These are phyloP conservation scores for Carex parvula DNA, from an alignment of 176 grass and related monocot species.

Conservation along the genomic window DNA sequence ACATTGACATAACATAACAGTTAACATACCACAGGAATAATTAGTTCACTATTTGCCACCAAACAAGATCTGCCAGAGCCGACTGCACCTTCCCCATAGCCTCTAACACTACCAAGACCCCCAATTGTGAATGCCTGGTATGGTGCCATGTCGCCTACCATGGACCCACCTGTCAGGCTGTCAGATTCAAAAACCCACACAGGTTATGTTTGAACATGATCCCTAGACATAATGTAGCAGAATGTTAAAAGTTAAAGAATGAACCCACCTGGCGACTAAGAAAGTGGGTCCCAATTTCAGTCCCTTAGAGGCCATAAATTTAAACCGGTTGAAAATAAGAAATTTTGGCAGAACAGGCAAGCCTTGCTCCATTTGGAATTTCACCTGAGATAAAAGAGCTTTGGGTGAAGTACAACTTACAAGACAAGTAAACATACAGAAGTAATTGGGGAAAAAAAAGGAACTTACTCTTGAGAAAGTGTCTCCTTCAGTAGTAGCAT, in stretches of 20 bases:
- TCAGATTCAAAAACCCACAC: constrained; percentile 31
- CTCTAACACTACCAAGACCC: constrained; percentile 83
- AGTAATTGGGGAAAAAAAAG: not conserved
- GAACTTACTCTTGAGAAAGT: constrained; percentile 79
- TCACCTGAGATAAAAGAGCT: constrained; percentile 49
- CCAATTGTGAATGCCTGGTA: constrained; percentile 97
- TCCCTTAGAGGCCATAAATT: constrained; percentile 77
- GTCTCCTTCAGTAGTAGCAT: constrained; percentile 58
- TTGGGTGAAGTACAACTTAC: constrained; percentile 7
- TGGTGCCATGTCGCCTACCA: constrained; percentile 98
- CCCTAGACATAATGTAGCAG: not conserved
- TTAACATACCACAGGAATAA: constrained; percentile 74
- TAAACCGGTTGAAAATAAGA: constrained; percentile 87
- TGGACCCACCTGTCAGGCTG: constrained; percentile 90
- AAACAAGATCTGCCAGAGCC: constrained; percentile 87
- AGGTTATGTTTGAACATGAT: constrained; percentile 9
- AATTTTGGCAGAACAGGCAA: constrained; percentile 80
- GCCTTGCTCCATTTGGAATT: constrained; percentile 98
- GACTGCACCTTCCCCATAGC: constrained; percentile 89
- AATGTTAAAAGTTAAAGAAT: not conserved
- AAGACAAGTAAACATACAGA: not conserved
- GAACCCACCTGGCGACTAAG: constrained; percentile 67
- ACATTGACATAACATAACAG: not conserved
- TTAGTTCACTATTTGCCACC: constrained; percentile 81
- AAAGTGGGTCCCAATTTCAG: constrained; percentile 82